Evolutionary conservation across 2,329 filamentous ascomycete species (phyloP).

Genomic region (Pyricularia sp.): DNA sequence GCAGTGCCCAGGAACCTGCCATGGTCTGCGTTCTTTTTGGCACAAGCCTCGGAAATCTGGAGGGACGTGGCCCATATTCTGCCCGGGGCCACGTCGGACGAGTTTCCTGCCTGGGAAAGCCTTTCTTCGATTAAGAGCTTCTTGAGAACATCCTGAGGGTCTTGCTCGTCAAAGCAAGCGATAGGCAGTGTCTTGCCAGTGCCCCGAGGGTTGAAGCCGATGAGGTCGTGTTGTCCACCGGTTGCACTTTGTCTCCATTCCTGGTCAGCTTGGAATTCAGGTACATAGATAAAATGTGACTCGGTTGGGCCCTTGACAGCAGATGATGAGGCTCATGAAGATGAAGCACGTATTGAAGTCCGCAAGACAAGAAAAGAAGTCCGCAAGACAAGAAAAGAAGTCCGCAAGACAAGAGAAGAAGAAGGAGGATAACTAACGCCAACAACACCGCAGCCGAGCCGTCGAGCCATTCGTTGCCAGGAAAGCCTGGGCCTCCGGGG

Average conservation of each 20-base stretch:
- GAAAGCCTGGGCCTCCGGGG: constrained; percentile 16
- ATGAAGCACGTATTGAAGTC: too few relatives aligned
- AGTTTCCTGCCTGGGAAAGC: constrained; percentile 1
- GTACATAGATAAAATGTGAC: too few relatives aligned
- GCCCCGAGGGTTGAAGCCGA: constrained; percentile 1
- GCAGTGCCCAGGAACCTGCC: constrained; percentile 30
- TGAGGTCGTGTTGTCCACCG: not conserved
- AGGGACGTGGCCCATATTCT: constrained; percentile 14
- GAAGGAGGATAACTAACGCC: not conserved
- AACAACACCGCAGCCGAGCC: not conserved
- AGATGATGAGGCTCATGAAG: not conserved
- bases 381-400: not conserved
- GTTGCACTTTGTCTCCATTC: not conserved
- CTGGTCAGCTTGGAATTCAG: not conserved
- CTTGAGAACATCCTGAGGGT: not conserved
- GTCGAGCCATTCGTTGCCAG: not conserved
- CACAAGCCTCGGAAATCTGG: constrained; percentile 14
- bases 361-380: not conserved
- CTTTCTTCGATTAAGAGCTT: not conserved
- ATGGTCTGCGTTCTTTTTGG: constrained; percentile 15
- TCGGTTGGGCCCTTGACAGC: not conserved
- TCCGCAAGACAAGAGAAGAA: too few relatives aligned
- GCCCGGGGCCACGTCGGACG: constrained; percentile 13
- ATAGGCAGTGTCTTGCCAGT: not conserved
- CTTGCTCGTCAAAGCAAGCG: not conserved